Base-by-base conservation (phyloP, 306 rosid species). In the Lathyrus tuberosus region DNA sequence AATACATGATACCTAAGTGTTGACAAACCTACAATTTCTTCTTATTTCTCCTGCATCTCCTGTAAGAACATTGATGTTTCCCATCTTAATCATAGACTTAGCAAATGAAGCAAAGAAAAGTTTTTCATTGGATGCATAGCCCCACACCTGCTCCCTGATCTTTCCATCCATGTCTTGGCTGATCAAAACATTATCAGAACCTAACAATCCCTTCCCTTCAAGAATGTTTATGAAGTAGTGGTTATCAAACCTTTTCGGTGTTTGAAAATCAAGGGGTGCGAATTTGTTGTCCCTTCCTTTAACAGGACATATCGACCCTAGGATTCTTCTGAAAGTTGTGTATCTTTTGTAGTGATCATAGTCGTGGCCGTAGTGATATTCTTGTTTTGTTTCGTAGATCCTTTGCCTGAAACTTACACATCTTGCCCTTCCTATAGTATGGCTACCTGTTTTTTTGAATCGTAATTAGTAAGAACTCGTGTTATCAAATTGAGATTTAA, bases 391-490 rank as follows among this genome's bases (percentile, higher is more conserved):
- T 20, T 93, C 90, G 53, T 93, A 84, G 24, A 81, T 67, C 51
- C 97, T 82, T 69, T 93, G 88, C 57, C 88, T 78, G 84, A 93
- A 88, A 71, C 84, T 93, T 44, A 77, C 0, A 76, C 98, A 93
- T 63, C 89, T 88, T 68, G 97, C 96, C 76, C 82, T 84, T 74
- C 98, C 98, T 17, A 93, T 81, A 31, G 98, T 90, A 77, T 93
- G 98, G 75, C 98, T 84, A 33, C 97, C 98, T 89, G 77, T 31
- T 43, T 53, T 61, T 67, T 42, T n/a, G 5, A 0, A 3, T n/a
- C 7, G 7, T 2, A 47, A 12, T 47, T 15, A 47, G 53, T 15
- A 47, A 2, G 20, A 15, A 47, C 53, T 47, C 10, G 2, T 5
- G 18, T 47, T n/a, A 47, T 47, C 53, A 47, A 4, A 22, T 52